These are phyloP conservation scores for Pythium utonaiense DNA, from an alignment of 352 stramenopile genomes.

Conservation along the genomic window DNA sequence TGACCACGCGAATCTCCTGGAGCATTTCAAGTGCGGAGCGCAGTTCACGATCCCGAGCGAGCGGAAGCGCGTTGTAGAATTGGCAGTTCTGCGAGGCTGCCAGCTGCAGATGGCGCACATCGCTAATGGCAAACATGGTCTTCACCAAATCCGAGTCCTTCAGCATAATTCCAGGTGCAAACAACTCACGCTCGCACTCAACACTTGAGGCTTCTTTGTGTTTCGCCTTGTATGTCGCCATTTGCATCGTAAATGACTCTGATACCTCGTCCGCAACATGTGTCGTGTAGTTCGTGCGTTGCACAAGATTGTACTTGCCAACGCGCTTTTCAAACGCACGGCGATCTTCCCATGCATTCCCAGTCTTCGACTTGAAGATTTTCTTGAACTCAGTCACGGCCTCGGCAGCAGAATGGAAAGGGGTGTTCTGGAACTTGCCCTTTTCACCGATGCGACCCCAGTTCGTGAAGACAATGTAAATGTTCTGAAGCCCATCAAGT, in stretches of 20 bases:
- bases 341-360: conserved; percentile 57
- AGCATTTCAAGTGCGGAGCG: conserved; percentile 40
- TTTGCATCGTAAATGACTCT: conserved; percentile 33
- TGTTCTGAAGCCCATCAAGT: conserved; percentile 55
- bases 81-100: conserved; percentile 48
- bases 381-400: conserved; percentile 74
- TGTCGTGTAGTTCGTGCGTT: conserved; percentile 54
- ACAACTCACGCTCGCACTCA: conserved; percentile 23
- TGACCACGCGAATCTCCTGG: conserved; percentile 40
- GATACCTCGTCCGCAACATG: conserved; percentile 45
- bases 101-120: conserved; percentile 63
- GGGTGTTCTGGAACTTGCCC: conserved; percentile 78
- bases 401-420: conserved; percentile 47
- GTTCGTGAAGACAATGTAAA: conserved; percentile 79
- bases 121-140: conserved; percentile 69
- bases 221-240: conserved; percentile 25
- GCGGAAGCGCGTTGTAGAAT: conserved; percentile 46
- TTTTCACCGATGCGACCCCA: conserved; percentile 72
- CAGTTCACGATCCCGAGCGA: conserved; percentile 59
- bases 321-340: conserved; percentile 49
- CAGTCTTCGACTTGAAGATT: conserved; percentile 73
- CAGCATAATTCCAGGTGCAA: conserved; percentile 20
- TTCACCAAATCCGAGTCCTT: conserved; percentile 27
- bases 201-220: conserved; percentile 24
- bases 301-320: conserved; percentile 75